Evolutionary conservation across 257 asterid genomes (phyloP), one percentile per base, ranked within the genome.

Genomic region (Knoxia roxburghii): DNA sequence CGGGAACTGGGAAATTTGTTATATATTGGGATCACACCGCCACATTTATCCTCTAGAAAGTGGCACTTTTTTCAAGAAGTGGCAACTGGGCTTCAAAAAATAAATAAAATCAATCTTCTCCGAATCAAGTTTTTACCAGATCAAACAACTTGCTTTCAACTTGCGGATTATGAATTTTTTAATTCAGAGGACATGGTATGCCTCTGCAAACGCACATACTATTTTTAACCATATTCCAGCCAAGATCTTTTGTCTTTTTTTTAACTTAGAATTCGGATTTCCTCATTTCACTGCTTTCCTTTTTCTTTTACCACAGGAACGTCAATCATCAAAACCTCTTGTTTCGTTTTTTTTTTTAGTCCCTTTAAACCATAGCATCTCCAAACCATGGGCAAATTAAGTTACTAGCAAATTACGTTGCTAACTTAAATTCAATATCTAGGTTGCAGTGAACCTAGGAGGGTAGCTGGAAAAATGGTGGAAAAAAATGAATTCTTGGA

Each of bases 61-160:
- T 59, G 64, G 64, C 64, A 59, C 64, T 11, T 32, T 18, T 35
- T 7, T 33, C 64, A 18, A 59, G 46, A 32, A 33, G 64, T 33
- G 27, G 7, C 64, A 59, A 33, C 64, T 59, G 10, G 64, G 62
- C 5, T 30, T 37, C 41, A 37, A 9, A 37, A 37, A 37, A 37
- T 37, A 3, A 4, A 3, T 37, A n/a, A 4, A 37, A 32, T 15
- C 29, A 30, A 6, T 57, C 14, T 57, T 57, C 46, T 0, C 13
- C 23, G 17, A 15, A 20, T 20, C 26, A 55, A 1, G n/a, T n/a
- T 18, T 56, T 30, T 32, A 59, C 64, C 11, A 46, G 21, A 4
- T 46, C 6, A 20, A 18, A 59, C 64, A 32, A 57, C 26, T 57
- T 57, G 63, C 63, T 3, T 18, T 33, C 64, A 59, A 59, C 46